A percentile compares a stretch with the other conserved stretches of the same genome.
Conservation (phyloP, 2,329 filamentous ascomycete species). For the Trichophyton rubrum region DNA sequence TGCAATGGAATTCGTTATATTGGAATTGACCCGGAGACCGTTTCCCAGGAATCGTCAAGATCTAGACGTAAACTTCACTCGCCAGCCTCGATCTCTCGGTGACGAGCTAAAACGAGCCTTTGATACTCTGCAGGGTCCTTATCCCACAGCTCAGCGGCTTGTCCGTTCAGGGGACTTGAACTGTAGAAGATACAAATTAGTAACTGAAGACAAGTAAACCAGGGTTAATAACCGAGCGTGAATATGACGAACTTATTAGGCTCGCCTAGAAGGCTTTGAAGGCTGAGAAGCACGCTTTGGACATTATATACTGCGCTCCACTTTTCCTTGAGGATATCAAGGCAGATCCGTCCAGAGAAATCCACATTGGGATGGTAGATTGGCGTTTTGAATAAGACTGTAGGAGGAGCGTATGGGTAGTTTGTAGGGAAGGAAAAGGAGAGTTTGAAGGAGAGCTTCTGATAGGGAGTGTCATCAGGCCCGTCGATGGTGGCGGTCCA, state of each 20-base stretch:
- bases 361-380: constrained; percentile 99
- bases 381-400: constrained; percentile 92
- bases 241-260: constrained; percentile 81
- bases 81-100: constrained; percentile 44
- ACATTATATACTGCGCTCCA: constrained; percentile 98
- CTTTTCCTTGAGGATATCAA: constrained; percentile 98
- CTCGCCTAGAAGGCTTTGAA: constrained; percentile 91
- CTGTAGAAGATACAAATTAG: constrained; percentile 50
- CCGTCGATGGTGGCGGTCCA: constrained; percentile 94
- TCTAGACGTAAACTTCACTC: constrained; percentile 19
- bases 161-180: constrained; percentile 85
- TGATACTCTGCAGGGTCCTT: constrained; percentile 79
- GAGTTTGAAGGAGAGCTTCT: constrained; percentile 78
- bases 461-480: constrained; percentile 83
- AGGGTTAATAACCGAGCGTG: constrained; percentile 41
- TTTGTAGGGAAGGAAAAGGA: constrained; percentile 80
- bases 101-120: constrained; percentile 52
- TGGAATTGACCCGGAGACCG: background rate
- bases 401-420: constrained; percentile 85
- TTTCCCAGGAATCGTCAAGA: background rate
- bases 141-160: constrained; percentile 94
- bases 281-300: constrained; percentile 77
- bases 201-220: constrained; percentile 89
- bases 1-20: background rate
- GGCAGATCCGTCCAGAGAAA: constrained; percentile 89